These are phyloP conservation scores for Arthrinium puccinioides DNA, from an alignment of 2,329 filamentous ascomycete species.

Conservation along the genomic window DNA sequence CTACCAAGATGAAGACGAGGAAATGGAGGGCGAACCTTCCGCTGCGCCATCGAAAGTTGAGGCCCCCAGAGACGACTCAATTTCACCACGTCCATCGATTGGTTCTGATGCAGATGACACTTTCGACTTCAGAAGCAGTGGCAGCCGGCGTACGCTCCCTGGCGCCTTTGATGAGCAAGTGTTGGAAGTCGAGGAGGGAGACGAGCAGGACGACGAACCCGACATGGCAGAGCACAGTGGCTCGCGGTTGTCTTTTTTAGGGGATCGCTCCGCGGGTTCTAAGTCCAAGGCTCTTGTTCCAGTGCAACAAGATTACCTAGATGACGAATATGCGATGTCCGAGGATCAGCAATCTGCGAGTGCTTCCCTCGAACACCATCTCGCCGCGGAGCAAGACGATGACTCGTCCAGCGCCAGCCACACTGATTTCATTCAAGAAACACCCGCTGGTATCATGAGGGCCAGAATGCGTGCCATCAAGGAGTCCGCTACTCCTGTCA, in stretches of 20 bases:
- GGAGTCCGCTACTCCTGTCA: slow-evolving; percentile 49
- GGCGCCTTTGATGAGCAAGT: slow-evolving; percentile 69
- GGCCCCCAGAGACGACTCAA: slow-evolving; percentile 13
- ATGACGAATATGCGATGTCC: slow-evolving; percentile 69
- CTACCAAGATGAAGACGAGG: slow-evolving; percentile 64
- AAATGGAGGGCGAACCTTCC: slow-evolving; percentile 40
- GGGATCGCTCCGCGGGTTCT: slow-evolving; percentile 81
- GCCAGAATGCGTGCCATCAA: slow-evolving; percentile 58
- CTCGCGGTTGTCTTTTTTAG: slow-evolving; percentile 75
- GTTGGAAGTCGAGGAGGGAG: slow-evolving; percentile 49
- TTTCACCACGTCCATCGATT: slow-evolving; percentile 16
- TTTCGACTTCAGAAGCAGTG: slow-evolving; percentile 46
- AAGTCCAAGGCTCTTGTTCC: slow-evolving; percentile 53
- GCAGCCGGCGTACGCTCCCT: slow-evolving; percentile 55
- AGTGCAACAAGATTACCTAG: slow-evolving; percentile 60
- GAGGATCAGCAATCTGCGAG: slow-evolving; percentile 70
- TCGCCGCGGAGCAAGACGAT: slow-evolving; percentile 65
- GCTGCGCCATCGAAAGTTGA: slow-evolving; percentile 15
- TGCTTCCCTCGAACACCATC: slow-evolving; percentile 66
- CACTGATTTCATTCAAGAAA: slow-evolving; percentile 37
- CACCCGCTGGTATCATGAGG: slow-evolving; percentile 55
- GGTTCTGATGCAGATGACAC: slow-evolving; percentile 44
- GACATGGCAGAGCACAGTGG: slow-evolving; percentile 36
- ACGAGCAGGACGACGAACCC: slow-evolving; percentile 46
- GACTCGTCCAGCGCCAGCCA: slow-evolving; percentile 47